Evolutionary conservation across 106 monocot species (phyloP), one percentile per base, ranked within the genome.

Genomic region (Platanthera zijinensis): DNA sequence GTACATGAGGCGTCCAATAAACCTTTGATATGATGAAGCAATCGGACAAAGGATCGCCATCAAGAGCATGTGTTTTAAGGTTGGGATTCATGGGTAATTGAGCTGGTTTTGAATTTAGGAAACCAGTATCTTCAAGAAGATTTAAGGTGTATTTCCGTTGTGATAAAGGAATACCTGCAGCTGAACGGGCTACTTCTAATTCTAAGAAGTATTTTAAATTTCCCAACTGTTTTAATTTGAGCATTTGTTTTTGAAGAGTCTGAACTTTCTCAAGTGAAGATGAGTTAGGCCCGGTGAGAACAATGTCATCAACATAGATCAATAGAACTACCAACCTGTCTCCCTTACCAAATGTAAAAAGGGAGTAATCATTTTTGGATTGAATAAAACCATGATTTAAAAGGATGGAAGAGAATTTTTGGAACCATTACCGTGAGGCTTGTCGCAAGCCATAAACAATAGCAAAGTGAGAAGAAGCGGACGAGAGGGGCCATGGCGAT

Each of bases 341-440:
- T 6, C 3, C 4, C 5, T 5, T 39, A 5, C 70, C 17, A 18
- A 18, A 8, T n/a, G 17, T 28, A 5, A 73, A 51, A 3, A 66
- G 3, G 10, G 66, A 73, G 21, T 73, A 51, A 73, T 73, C 0
- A 7, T 12, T n/a, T 51, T 50, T 14, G 5, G 73, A 73, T 73
- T 73, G 50, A 18, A n/a, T 51, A 73, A 73, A 73, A 5, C 17
- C 73, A 50, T 11, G 8, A 8, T 0, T 17, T 6, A n/a, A 17
- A 50, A 73, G 22, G 2, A 50, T 6, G 5, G 45, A 6, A 7
- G 50, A 19, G 17, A 73, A n/a, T 73, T 73, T 73, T 11, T 48
- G 15, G 51, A 51, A 73, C 73, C 17, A 52, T 50, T 73, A 21
- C 21, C 73, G 50, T 18, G 50, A 73, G 19, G 73, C 73, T 51